Conservation (phyloP, 257 asterid species). For the Gentiana straminea region DNA sequence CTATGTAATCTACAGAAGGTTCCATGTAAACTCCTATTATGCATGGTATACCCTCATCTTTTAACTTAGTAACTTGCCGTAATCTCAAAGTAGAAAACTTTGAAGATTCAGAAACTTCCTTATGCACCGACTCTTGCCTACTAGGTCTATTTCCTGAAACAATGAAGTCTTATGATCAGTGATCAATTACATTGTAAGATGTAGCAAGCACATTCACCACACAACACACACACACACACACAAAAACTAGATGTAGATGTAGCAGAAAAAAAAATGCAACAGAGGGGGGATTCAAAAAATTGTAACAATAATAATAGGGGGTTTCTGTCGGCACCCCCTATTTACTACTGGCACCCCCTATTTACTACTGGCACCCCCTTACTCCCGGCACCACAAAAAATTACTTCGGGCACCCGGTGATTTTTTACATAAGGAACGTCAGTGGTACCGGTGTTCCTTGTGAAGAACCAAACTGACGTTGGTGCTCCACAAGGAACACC, state of each 20-base stretch:
- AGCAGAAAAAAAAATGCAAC: not conserved
- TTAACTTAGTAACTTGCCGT: slow-evolving; percentile 15
- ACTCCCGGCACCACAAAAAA: too few relatives aligned
- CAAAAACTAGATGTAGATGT: not conserved
- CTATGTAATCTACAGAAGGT: slow-evolving; percentile 81
- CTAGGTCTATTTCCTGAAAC: slow-evolving; percentile 22
- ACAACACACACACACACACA: not conserved
- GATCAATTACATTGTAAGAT: not conserved
- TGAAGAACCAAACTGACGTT: too few relatives aligned
- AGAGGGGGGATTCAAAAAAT: too few relatives aligned
- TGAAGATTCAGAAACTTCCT: slow-evolving; percentile 14
- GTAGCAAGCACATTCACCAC: too few relatives aligned
- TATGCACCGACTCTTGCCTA: slow-evolving; percentile 7
- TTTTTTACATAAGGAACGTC: too few relatives aligned
- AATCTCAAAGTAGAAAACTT: slow-evolving; percentile 16
- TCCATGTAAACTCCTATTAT: slow-evolving; percentile 70
- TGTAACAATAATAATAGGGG: too few relatives aligned
- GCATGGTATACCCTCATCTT: slow-evolving; percentile 33
- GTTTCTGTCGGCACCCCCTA: too few relatives aligned
- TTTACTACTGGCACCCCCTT: too few relatives aligned
- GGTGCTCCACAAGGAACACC: too few relatives aligned
- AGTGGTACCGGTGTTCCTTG: too few relatives aligned
- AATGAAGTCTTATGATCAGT: not conserved
- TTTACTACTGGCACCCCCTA: too few relatives aligned
- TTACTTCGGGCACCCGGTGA: too few relatives aligned